These are phyloP conservation scores for Leccinum pachyderme DNA, from an alignment of 1,284 basidiomycete genomes.

Conservation along the genomic window DNA sequence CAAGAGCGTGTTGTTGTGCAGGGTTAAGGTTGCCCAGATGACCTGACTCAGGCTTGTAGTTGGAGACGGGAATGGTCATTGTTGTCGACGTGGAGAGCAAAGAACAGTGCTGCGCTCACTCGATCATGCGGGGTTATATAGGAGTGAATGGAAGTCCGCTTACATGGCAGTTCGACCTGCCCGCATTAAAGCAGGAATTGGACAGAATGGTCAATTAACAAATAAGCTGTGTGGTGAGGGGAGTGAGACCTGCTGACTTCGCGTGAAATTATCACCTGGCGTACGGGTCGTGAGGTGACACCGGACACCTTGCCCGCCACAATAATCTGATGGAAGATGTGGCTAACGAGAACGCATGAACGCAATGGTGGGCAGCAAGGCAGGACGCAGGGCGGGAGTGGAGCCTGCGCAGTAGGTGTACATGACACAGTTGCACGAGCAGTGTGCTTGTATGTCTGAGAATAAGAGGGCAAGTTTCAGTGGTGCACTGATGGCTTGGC, in stretches of 20 bases:
- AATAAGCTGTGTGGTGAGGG: not conserved
- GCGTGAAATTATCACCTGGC: not conserved
- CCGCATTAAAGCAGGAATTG: not conserved
- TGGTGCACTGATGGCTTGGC: too few relatives aligned
- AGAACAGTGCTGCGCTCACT: not conserved
- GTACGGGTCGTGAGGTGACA: not conserved
- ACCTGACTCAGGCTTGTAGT: constrained; percentile 72
- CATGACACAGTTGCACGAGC: not conserved
- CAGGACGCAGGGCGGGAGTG: not conserved
- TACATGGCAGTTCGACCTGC: not conserved
- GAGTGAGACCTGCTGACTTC: not conserved
- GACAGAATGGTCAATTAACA: not conserved
- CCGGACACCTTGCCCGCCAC: not conserved
- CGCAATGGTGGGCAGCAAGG: not conserved
- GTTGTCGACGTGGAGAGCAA: not conserved
- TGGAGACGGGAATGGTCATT: constrained; percentile 56
- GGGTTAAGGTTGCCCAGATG: constrained; percentile 79
- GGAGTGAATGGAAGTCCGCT: not conserved
- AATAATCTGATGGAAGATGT: not conserved
- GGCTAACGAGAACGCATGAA: not conserved
- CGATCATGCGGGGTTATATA: not conserved
- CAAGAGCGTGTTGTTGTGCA: constrained; percentile 68
- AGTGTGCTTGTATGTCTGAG: too few relatives aligned
- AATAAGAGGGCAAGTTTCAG: too few relatives aligned
- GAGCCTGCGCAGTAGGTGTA: not conserved